These are phyloP conservation scores for Penicillium sp. DNA, from an alignment of 2,329 filamentous ascomycete species.

Conservation along the genomic window DNA sequence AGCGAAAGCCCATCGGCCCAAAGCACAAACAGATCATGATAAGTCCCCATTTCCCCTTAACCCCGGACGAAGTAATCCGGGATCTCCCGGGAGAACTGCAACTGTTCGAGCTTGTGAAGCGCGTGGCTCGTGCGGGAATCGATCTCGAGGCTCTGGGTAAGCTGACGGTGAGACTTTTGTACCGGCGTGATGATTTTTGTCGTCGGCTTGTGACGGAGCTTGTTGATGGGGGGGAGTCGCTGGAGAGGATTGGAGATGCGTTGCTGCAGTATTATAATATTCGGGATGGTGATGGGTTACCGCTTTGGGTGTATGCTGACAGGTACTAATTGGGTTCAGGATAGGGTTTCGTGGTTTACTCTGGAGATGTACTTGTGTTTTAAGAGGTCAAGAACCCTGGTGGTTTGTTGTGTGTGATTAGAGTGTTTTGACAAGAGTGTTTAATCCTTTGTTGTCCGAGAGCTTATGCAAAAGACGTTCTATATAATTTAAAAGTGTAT, in stretches of 20 bases:
- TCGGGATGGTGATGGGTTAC: not conserved
- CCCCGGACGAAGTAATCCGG: too few relatives aligned
- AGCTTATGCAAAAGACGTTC: not conserved
- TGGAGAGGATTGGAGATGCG: not conserved
- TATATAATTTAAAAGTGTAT: slow-evolving; percentile 8
- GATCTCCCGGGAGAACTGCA: not conserved
- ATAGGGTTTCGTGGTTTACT: too few relatives aligned
- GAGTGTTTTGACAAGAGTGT: too few relatives aligned
- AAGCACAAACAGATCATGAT: too few relatives aligned
- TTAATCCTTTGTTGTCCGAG: too few relatives aligned
- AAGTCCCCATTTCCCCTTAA: slow-evolving; percentile 8
- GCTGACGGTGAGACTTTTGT: not conserved
- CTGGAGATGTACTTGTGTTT: too few relatives aligned
- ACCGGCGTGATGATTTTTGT: not conserved
- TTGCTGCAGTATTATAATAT: not conserved
- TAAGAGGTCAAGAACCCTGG: too few relatives aligned
- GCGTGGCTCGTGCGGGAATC: not conserved
- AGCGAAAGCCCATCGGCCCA: too few relatives aligned
- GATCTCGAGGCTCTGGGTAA: not conserved
- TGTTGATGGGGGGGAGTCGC: not conserved
- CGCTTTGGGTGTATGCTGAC: not conserved
- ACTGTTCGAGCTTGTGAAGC: not conserved
- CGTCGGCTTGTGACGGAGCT: not conserved
- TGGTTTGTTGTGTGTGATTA: too few relatives aligned
- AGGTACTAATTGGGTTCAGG: too few relatives aligned